Percentiles rank a stretch among this genome's conserved stretches.
Evolutionary conservation across 768 basidiomycete species (phyloP).

Genomic region (Hirschioporus abietinus): DNA sequence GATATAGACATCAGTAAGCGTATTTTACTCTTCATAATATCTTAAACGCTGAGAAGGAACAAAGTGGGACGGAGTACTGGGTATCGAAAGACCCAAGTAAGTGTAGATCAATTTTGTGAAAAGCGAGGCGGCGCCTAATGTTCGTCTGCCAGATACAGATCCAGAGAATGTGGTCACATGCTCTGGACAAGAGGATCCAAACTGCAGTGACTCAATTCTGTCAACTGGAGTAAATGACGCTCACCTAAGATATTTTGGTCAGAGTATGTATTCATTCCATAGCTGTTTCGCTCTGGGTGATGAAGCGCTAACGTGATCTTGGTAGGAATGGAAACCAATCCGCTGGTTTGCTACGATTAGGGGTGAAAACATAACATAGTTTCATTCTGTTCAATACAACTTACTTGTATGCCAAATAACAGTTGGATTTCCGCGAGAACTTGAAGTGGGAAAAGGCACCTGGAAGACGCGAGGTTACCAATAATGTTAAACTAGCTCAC

Average conservation of each 20-base stretch:
- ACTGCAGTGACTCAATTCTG: conserved; percentile 42
- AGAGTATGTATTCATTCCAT: conserved; percentile 26
- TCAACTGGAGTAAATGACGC: conserved; percentile 43
- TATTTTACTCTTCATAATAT: conserved; percentile 12
- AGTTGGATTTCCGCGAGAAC: no score
- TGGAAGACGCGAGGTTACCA: no score
- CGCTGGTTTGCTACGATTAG: not conserved
- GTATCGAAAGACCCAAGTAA: conserved; percentile 38
- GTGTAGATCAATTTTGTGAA: not conserved
- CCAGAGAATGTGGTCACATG: conserved; percentile 36
- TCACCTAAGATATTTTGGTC: conserved; percentile 41
- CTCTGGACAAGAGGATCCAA: conserved; percentile 38
- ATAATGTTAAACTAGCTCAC: no score
- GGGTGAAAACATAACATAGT: no score
- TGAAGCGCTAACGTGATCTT: not conserved
- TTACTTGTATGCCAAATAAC: no score
- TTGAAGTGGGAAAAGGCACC: no score
- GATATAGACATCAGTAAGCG: conserved; percentile 42
- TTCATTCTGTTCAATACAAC: no score
- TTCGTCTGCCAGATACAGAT: conserved; percentile 19
- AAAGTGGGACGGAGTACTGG: conserved; percentile 41
- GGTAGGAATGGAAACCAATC: not conserved
- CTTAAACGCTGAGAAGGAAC: conserved; percentile 13
- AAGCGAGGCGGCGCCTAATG: not conserved
- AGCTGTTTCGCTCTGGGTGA: conserved; percentile 5